Evolutionary conservation across 2,329 filamentous ascomycete genomes (phyloP), one percentile per base, ranked within the genome.

Genomic region (Botryosphaeria dothidea): DNA sequence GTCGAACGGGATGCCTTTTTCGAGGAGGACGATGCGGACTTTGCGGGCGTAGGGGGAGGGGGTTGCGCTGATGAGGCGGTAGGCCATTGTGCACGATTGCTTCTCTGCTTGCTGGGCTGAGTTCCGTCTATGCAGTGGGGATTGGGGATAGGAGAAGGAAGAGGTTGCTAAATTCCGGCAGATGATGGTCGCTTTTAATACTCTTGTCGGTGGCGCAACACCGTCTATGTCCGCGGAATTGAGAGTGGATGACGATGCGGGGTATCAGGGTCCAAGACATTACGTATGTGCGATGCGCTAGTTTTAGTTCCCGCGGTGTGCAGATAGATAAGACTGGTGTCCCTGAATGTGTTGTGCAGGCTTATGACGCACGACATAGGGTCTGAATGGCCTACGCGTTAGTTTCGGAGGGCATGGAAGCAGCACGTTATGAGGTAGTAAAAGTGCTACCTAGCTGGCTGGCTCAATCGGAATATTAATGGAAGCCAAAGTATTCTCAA

Each of bases 21-120:
- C 74, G 43, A 67, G 65, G 6, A 80, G 72, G 4, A 73, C 73
- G 36, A 81, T 79, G 67, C 78, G 74, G 45, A 79, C 75, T 72
- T 80, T 80, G 48, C 78, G 75, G 8, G 78, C 77, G 67, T 78
- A 79, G 8, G 77, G 77, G 2, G 75, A 78, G 17, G 77, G 75
- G 2, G 77, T 77, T 8, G 77, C 76, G 58, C 67, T 70, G 23
- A 71, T 69, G 36, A 64, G 61, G 9, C 19, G 17, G 61, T 46
- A 56, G 9, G 34, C 27, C 34, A 27, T 56, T 27, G 29, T 21
- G 29, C 17, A 8, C 15, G 23, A 5, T n/a, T n/a, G 9, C 31
- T 6, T 34, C 31, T 34, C 31, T 8, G 13, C 11, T 23, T 25
- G 19, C 6, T 4, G 43, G 43, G n/a, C n/a, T 34, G 31, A 34